A percentile compares a stretch with the other conserved stretches of the same genome.
These are phyloP conservation scores for Mycena epipterygia DNA, from an alignment of 768 basidiomycete species.

Conservation along the genomic window DNA sequence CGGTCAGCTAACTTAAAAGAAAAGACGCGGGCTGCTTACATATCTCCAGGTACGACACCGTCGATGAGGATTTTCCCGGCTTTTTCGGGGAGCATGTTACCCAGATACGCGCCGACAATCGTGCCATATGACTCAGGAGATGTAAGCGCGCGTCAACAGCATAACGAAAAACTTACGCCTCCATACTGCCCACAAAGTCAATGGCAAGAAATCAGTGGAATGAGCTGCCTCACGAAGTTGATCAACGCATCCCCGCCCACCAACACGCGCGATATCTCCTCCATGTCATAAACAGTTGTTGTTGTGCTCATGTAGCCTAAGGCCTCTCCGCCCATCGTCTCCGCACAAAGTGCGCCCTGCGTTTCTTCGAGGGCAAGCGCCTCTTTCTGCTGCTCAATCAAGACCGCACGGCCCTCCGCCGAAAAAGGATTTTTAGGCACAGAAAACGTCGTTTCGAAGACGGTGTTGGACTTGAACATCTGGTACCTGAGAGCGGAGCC, in stretches of 20 bases:
- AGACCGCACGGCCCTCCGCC: conserved; percentile 21
- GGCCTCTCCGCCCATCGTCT: conserved; percentile 28
- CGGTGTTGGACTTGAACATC: conserved; percentile 34
- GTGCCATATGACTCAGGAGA: conserved; percentile 29
- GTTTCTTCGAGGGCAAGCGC: conserved; percentile 33
- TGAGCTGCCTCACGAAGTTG: conserved; percentile 23
- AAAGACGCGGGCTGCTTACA: neutral
- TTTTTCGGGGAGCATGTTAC: conserved; percentile 36
- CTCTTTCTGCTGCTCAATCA: conserved; percentile 37
- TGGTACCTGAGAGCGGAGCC: conserved; percentile 26
- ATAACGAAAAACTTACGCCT: conserved; percentile 6
- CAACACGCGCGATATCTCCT: conserved; percentile 29
- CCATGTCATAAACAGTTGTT: conserved; percentile 34
- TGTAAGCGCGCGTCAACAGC: neutral
- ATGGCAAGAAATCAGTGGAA: neutral
- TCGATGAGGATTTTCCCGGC: conserved; percentile 34
- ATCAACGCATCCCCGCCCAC: conserved; percentile 29
- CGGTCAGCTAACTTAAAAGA: neutral
- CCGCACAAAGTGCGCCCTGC: conserved; percentile 21
- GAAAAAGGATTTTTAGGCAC: conserved; percentile 35
- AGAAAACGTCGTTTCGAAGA: conserved; percentile 35
- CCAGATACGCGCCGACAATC: conserved; percentile 31
- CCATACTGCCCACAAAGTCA: conserved; percentile 12
- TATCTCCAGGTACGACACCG: conserved; percentile 29
- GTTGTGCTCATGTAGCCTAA: conserved; percentile 35